Percentiles rank a stretch among this genome's conserved stretches.
Evolutionary conservation across 2,329 filamentous ascomycete species (phyloP).

Genomic region (Fusarium verticillioides): DNA sequence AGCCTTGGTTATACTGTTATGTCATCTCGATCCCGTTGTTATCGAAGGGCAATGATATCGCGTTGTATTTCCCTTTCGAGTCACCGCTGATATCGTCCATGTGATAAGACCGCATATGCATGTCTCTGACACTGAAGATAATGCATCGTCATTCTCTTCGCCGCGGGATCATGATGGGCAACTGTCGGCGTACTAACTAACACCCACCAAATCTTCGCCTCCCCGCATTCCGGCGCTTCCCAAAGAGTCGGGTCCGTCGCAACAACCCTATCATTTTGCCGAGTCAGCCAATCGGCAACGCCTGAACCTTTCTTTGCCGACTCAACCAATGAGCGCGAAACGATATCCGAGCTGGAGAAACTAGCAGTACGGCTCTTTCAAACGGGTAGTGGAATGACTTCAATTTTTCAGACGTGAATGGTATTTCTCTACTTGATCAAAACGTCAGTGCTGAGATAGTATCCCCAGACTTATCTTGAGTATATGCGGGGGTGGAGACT

Average conservation of each 20-base stretch:
- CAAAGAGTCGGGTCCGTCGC: background rate
- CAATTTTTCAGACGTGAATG: background rate
- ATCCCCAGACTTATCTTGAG: slow-evolving; percentile 8
- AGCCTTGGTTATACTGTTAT: background rate
- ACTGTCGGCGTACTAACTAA: background rate
- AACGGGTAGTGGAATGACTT: slow-evolving; percentile 4
- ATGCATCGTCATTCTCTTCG: background rate
- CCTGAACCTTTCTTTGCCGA: slow-evolving; percentile 20
- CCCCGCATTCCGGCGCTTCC: background rate
- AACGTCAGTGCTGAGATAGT: background rate
- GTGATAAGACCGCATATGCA: background rate
- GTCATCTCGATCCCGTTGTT: background rate
- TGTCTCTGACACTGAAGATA: background rate
- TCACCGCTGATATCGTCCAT: too few relatives aligned
- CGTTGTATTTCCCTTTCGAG: background rate
- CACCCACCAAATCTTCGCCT: background rate
- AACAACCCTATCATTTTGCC: slow-evolving; percentile 11
- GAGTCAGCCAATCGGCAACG: slow-evolving; percentile 27
- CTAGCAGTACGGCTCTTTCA: slow-evolving; percentile 6
- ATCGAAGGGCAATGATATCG: background rate
- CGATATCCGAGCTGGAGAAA: slow-evolving; percentile 6
- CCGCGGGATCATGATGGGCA: background rate
- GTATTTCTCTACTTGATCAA: background rate
- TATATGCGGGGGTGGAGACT: slow-evolving; percentile 27
- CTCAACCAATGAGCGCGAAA: slow-evolving; percentile 7